phyloP scores from a whole-genome alignment of 305 asterid species.

The Striga hermonthica region DNA sequence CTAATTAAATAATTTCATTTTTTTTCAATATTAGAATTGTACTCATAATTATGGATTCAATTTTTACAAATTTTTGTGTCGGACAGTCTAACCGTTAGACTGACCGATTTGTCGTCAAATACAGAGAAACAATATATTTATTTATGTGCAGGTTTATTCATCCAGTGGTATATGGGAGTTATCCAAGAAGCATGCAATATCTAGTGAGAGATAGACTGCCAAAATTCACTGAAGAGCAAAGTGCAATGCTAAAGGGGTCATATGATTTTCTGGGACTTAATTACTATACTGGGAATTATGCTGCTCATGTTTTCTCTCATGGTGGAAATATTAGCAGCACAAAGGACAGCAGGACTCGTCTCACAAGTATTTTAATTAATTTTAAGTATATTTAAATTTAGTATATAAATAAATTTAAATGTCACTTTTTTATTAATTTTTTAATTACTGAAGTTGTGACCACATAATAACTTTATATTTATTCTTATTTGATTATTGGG shows the following conservation, averaged over 20 bases:
- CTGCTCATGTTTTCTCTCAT: conserved; percentile 25
- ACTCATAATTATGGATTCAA: no score
- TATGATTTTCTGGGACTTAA: conserved; percentile 55
- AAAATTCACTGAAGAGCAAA: conserved; percentile 35
- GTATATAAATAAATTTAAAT: background rate
- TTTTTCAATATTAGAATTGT: no score
- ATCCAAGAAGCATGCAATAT: conserved; percentile 46
- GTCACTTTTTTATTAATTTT: background rate
- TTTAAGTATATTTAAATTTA: background rate
- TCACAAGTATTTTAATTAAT: conserved; percentile 37
- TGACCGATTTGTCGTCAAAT: no score
- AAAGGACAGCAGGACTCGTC: conserved; percentile 38
- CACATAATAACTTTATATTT: no score
- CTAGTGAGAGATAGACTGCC: conserved; percentile 52
- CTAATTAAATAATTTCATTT: no score
- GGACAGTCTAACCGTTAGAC: no score
- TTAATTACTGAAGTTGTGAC: background rate
- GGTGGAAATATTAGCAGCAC: conserved; percentile 34
- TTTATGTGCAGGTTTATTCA: conserved; percentile 49
- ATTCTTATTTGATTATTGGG: background rate
- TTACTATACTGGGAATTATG: conserved; percentile 55
- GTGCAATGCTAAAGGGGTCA: conserved; percentile 45
- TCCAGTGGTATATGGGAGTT: conserved; percentile 51
- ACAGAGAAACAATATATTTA: no score
- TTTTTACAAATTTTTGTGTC: no score